A percentile compares a stretch with the other conserved stretches of the same genome.
These are phyloP conservation scores for Beta lomatogona DNA, from an alignment of 179 eudicot species.

Conservation along the genomic window DNA sequence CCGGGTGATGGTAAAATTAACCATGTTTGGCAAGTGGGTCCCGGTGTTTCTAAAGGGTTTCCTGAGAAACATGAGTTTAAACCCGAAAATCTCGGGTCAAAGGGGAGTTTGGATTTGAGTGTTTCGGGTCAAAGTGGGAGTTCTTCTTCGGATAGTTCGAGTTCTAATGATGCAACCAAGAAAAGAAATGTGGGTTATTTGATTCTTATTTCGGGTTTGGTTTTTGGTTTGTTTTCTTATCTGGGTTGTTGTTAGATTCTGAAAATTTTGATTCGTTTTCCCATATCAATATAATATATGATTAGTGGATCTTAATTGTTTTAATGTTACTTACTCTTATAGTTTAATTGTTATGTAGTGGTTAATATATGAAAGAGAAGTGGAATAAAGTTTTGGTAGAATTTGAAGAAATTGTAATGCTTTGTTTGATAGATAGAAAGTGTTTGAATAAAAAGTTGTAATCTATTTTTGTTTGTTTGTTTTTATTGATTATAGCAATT, in stretches of 20 bases:
- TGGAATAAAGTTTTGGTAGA: no score
- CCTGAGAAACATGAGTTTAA: slow-evolving; percentile 50
- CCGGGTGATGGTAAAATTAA: slow-evolving; percentile 38
- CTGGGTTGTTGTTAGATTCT: neutral
- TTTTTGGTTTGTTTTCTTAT: slow-evolving; percentile 18
- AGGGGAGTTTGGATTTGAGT: slow-evolving; percentile 31
- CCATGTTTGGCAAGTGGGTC: slow-evolving; percentile 85
- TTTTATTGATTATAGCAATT: neutral
- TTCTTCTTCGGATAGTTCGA: neutral
- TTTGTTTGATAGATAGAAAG: no score
- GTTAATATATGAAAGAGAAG: no score
- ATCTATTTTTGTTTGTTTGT: neutral
- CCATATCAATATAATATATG: neutral
- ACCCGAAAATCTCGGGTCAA: slow-evolving; percentile 47
- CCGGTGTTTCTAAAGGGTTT: slow-evolving; percentile 37
- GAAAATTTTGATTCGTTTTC: neutral
- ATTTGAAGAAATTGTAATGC: no score
- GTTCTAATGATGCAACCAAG: slow-evolving; percentile 12
- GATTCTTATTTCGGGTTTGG: slow-evolving; percentile 1
- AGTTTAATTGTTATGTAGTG: no score
- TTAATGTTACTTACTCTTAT: neutral
- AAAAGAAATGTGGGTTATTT: slow-evolving; percentile 38
- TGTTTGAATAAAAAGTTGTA: no score
- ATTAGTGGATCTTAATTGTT: neutral
- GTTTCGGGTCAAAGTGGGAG: neutral